Base-by-base conservation (phyloP, 2,329 filamentous ascomycete species). In the Akanthomyces uredinophilus region DNA sequence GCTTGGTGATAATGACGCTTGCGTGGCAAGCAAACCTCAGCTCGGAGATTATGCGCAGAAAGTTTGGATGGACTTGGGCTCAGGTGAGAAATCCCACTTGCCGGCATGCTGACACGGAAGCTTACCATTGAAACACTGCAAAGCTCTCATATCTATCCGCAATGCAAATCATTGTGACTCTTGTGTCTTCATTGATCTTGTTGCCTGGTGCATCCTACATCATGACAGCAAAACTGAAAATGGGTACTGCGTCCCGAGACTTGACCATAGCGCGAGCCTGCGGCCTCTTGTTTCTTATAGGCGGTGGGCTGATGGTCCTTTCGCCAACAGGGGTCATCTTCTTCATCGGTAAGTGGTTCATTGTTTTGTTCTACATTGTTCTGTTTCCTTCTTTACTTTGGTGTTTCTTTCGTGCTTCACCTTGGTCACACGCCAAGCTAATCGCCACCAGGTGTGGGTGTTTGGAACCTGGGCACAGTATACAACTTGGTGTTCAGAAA, bases 41-140 rank as follows among this genome's bases (percentile, higher is more conserved):
- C 35, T 24, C 39, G 16, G 16, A 57, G 29, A 50, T 59, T 24
- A 59, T 59, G 56, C 44, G 56, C 14, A 59, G 22, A 18, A 59
- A 18, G 16, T 59, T 51, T 43, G 56, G 56, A 16, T 59, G 56
- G 56, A 59, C 44, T n/a, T 59, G 56, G 56, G 44, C 56, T 1
- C n/a, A 51, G 14, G 56, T 51, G 2, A 41, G 46, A 20, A 3
- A 13, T 29, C 24, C 3, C 14, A 1, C 29, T 41, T n/a, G 37
- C 8, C 24, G 27, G 32, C 24, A 37, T 20, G 2, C 6, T 46
- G 1, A 4, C 4, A 13, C 7, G 7, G 7, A 35, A 1, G 13
- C 4, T 35, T 24, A 27, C 44, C 20, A 11, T 35, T 22, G 4
- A 2, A 13, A 5, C 5, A 0, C 3, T 16, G 5, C 32, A 5